These are phyloP conservation scores for Arthrobotrys megalospora DNA, from an alignment of 2,329 filamentous ascomycete genomes.

Conservation along the genomic window DNA sequence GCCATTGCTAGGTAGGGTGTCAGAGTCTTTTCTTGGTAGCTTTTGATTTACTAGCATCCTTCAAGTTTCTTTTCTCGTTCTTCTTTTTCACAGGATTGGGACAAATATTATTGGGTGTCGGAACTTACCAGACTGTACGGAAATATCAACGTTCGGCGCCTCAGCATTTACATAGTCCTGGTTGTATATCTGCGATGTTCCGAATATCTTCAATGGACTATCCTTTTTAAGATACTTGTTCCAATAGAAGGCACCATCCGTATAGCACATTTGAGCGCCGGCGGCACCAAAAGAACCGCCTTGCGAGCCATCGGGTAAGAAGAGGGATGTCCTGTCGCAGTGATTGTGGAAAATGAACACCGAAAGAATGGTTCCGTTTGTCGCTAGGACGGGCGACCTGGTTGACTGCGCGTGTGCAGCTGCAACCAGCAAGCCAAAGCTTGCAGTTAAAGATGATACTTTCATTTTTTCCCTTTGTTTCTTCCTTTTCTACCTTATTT, in stretches of 20 bases:
- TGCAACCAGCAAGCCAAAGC: constrained; percentile 36
- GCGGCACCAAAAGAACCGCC: constrained; percentile 38
- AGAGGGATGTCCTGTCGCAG: constrained; percentile 54
- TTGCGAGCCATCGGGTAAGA: constrained; percentile 16
- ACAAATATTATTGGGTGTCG: background rate
- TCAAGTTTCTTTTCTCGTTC: too few relatives aligned
- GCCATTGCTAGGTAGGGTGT: constrained; percentile 39
- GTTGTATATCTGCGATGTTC: constrained; percentile 53
- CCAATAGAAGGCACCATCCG: constrained; percentile 47
- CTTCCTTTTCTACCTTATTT: background rate
- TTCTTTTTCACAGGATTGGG: too few relatives aligned
- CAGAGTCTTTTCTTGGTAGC: constrained; percentile 5
- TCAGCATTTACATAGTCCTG: constrained; percentile 37
- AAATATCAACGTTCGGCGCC: constrained; percentile 38
- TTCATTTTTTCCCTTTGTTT: constrained; percentile 43
- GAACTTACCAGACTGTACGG: constrained; percentile 54
- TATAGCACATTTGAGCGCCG: constrained; percentile 48
- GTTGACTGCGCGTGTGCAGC: constrained; percentile 24
- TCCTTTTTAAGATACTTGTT: constrained; percentile 48
- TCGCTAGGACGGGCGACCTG: constrained; percentile 22
- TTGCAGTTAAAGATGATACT: constrained; percentile 36
- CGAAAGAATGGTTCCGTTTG: constrained; percentile 42
- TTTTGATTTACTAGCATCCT: too few relatives aligned
- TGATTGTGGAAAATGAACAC: constrained; percentile 57
- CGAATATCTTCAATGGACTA: constrained; percentile 46